phyloP scores from a whole-genome alignment of 441 rosid species.

The Viola pubescens region DNA sequence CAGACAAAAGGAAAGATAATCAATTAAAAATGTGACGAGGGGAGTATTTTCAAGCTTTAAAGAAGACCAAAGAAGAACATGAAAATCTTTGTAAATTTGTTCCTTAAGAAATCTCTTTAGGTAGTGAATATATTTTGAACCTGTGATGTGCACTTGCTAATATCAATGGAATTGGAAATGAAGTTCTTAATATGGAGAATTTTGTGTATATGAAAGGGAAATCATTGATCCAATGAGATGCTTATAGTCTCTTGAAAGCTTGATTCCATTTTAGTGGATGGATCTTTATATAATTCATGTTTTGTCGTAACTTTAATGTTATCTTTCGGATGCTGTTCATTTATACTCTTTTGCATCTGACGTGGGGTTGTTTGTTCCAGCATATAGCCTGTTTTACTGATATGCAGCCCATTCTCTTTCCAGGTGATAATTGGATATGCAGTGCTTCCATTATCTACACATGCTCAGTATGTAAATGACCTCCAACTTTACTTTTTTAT shows the following conservation, averaged over 20 bases:
- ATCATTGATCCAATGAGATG: too few relatives aligned
- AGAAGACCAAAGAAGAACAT: too few relatives aligned
- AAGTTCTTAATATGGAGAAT: too few relatives aligned
- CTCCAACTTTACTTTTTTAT: not conserved
- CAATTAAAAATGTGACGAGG: too few relatives aligned
- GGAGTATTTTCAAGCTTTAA: too few relatives aligned
- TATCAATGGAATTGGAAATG: too few relatives aligned
- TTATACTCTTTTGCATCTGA: slow-evolving; percentile 3
- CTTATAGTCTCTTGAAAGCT: not conserved
- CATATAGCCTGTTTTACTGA: not conserved
- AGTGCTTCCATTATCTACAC: slow-evolving; percentile 66
- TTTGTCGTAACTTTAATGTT: not conserved
- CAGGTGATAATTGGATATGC: slow-evolving; percentile 74
- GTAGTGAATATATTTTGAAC: too few relatives aligned
- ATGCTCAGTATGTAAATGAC: slow-evolving; percentile 7
- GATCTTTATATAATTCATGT: not conserved
- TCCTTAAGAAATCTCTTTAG: too few relatives aligned
- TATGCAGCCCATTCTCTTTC: not conserved
- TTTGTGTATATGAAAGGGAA: too few relatives aligned
- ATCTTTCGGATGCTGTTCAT: not conserved
- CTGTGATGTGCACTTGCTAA: too few relatives aligned
- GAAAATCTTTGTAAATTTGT: too few relatives aligned
- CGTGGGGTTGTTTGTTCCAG: slow-evolving; percentile 4
- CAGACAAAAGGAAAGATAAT: too few relatives aligned
- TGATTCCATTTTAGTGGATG: not conserved